Evolutionary conservation across 345 rosid genomes (phyloP).

Genomic region (Arabis alpina): DNA sequence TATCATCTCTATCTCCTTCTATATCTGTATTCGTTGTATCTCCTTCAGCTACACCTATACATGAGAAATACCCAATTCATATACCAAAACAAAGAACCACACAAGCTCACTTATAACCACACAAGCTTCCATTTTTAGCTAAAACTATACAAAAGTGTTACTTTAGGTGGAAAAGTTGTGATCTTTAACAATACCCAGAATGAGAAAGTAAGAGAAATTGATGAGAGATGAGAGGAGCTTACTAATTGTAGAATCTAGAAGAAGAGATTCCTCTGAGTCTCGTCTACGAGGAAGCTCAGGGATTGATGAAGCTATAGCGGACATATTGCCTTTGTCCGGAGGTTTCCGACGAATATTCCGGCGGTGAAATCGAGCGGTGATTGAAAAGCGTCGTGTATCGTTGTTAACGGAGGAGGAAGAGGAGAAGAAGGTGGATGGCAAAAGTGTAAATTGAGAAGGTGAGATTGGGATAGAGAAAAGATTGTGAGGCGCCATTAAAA

Average conservation of each 20-base stretch:
- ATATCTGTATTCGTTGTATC: slow-evolving; percentile 50
- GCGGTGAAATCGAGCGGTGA: slow-evolving; percentile 43
- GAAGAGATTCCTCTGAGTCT: slow-evolving; percentile 49
- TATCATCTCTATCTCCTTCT: slow-evolving; percentile 51
- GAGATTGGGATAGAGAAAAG: slow-evolving; percentile 43
- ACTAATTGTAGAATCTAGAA: slow-evolving; percentile 57
- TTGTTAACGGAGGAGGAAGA: not conserved
- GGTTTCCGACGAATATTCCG: slow-evolving; percentile 37
- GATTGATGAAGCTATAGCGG: slow-evolving; percentile 44
- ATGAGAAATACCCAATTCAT: not conserved
- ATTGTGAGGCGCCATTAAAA: slow-evolving; percentile 46
- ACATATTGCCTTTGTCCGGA: slow-evolving; percentile 41
- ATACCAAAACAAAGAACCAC: too few species aligned
- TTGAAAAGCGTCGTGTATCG: slow-evolving; percentile 23
- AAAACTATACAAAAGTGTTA: too few species aligned
- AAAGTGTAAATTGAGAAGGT: slow-evolving; percentile 37
- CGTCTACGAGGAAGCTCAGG: slow-evolving; percentile 51
- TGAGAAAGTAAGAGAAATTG: not conserved
- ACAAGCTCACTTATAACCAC: too few species aligned
- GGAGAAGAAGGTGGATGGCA: slow-evolving; percentile 35
- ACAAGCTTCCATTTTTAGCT: not conserved
- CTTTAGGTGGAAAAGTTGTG: too few species aligned
- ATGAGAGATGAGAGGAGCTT: not conserved
- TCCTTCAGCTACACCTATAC: slow-evolving; percentile 59
- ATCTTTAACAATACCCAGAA: not conserved